Evolutionary conservation across 306 rosid genomes (phyloP), one percentile per base, ranked within the genome.

Genomic region (Oxytropis ochrocephala): DNA sequence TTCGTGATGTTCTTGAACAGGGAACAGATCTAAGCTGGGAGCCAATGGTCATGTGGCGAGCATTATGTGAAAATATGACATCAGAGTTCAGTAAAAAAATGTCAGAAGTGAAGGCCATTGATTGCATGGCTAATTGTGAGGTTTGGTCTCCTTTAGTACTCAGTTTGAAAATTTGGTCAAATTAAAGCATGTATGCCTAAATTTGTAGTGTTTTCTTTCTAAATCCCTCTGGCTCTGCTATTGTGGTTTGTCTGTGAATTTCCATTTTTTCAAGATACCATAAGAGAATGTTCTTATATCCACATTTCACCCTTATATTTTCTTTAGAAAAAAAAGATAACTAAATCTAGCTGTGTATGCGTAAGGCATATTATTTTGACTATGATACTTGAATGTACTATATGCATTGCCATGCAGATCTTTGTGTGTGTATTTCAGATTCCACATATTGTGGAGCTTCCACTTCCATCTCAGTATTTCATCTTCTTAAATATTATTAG

Each of bases 41-140:
- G 78, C 97, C 97, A 39, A 88, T 82, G 93, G 97, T 91, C 51
- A 85, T 91, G 80, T 84, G 89, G 96, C 91, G 97, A 69, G 97
- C 87, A 4, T 78, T 91, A 43, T 85, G 94, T 58, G 90, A 87
- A 80, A 82, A 70, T 62, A 51, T 14, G 32, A 83, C 68, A 75
- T 73, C 83, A 70, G 83, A 75, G 42, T 67, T 79, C 70, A 69
- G 82, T 71, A 72, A 84, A 64, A 83, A 85, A 62, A 78, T 81
- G 83, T 67, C 90, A 42, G 85, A 85, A 79, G 96, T 91, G 54
- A 91, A 85, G 84, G 92, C 94, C 70, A 83, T 89, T 19, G 97
- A 91, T 79, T 91, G 97, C 83, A 81, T 91, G 36, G 89, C 97
- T 75, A 79, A 84, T 64, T 91, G 97, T 76, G 96, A 89, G 97